Conservation (phyloP, 331 rosid genomes). For the Rosa hybrid region DNA sequence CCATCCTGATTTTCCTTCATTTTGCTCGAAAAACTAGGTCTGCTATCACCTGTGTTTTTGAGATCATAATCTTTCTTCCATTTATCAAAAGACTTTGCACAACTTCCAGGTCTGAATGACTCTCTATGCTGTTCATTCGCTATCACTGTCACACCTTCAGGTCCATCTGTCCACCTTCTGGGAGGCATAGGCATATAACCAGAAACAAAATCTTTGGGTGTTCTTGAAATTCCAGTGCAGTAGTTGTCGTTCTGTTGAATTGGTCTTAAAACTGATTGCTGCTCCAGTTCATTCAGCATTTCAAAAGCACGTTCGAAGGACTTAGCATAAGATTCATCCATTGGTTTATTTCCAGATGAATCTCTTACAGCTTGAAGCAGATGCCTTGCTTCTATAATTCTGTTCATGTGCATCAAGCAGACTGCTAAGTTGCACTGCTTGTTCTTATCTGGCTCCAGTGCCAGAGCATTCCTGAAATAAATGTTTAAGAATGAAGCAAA, state of each 20-base stretch:
- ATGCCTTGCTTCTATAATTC: constrained; percentile 64
- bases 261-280: constrained; percentile 24
- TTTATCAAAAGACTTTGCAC: constrained; percentile 29
- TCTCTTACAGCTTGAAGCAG: constrained; percentile 69
- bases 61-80: constrained; percentile 27
- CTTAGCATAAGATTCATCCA: constrained; percentile 78
- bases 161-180: constrained; percentile 17
- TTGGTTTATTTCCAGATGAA: constrained; percentile 55
- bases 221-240: constrained; percentile 23
- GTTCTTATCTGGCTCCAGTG: constrained; percentile 78
- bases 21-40: constrained; percentile 16
- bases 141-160: not conserved
- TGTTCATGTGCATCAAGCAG: constrained; percentile 77
- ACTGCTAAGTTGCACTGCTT: constrained; percentile 92
- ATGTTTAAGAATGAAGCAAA: not conserved
- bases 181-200: constrained; percentile 1
- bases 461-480: constrained; percentile 65
- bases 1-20: constrained; percentile 32
- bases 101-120: constrained; percentile 24
- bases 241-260: constrained; percentile 12
- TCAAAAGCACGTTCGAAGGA: constrained; percentile 74
- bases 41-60: constrained; percentile 26
- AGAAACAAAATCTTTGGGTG: constrained; percentile 6
- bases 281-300: constrained; percentile 51
- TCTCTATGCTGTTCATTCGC: constrained; percentile 4